Percentiles rank a stretch among this genome's conserved stretches.
These are phyloP conservation scores for Pleurotus cornucopiae DNA, from an alignment of 768 basidiomycete species.

Conservation along the genomic window DNA sequence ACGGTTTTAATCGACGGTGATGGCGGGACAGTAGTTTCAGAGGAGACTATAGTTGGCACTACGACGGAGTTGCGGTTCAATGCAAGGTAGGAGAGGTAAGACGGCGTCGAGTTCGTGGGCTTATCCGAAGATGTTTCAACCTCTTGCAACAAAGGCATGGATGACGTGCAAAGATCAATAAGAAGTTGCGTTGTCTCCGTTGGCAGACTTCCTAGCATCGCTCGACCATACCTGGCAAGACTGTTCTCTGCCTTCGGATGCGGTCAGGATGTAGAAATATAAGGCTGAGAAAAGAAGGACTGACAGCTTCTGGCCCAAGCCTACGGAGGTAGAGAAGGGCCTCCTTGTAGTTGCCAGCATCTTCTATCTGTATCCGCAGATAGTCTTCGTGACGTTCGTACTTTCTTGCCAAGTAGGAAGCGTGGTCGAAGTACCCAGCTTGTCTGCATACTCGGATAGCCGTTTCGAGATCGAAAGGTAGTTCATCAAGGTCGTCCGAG, in stretches of 20 bases:
- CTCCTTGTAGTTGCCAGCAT: constrained; percentile 76
- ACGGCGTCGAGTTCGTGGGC: constrained; percentile 37
- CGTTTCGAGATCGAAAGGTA: constrained; percentile 96
- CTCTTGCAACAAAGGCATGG: constrained; percentile 34
- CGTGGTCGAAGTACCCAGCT: constrained; percentile 94
- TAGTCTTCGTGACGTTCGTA: constrained; percentile 93
- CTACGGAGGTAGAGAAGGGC: constrained; percentile 78
- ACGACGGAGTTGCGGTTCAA: constrained; percentile 54
- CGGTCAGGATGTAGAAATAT: background rate
- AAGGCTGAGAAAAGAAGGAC: constrained; percentile 23
- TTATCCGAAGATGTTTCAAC: constrained; percentile 26
- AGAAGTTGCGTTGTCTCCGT: constrained; percentile 87
- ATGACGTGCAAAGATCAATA: constrained; percentile 86
- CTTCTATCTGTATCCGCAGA: constrained; percentile 90
- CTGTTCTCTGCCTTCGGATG: constrained; percentile 72
- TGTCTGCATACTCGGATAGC: constrained; percentile 96
- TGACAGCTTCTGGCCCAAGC: constrained; percentile 74
- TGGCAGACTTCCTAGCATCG: constrained; percentile 77
- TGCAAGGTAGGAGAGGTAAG: constrained; percentile 79
- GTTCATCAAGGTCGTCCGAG: constrained; percentile 52
- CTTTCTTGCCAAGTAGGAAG: constrained; percentile 87
- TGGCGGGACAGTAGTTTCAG: constrained; percentile 34
- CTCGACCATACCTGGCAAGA: constrained; percentile 83
- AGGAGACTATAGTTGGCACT: constrained; percentile 31
- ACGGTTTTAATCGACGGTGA: constrained; percentile 46